A percentile compares a stretch with the other conserved stretches of the same genome.
phyloP scores from a whole-genome alignment of 2,329 filamentous ascomycete genomes.

The Aaosphaeria arxii region DNA sequence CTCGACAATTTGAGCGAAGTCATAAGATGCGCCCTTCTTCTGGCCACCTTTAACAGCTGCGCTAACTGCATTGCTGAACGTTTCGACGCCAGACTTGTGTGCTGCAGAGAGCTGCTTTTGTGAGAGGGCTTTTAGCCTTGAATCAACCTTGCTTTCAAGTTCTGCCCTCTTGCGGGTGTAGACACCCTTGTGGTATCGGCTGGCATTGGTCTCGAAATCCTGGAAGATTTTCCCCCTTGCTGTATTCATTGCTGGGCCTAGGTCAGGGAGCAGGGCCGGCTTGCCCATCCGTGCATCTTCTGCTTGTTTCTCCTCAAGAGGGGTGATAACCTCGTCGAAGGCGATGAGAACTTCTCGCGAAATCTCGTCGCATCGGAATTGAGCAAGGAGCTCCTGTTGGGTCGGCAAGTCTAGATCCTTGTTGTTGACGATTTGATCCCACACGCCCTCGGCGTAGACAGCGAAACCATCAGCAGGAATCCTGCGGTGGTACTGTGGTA shows the following conservation, averaged over 20 bases:
- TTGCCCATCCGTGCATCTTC: conserved; percentile 72
- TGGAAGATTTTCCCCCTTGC: conserved; percentile 72
- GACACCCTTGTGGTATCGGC: conserved; percentile 94
- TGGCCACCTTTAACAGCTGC: conserved; percentile 85
- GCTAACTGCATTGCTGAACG: conserved; percentile 87
- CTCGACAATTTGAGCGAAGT: conserved; percentile 91
- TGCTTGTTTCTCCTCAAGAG: conserved; percentile 82
- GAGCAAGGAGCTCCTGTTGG: conserved; percentile 92
- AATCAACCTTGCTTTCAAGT: conserved; percentile 81
- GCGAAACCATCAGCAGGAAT: conserved; percentile 98
- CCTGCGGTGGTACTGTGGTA: conserved; percentile 90
- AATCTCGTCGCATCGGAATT: conserved; percentile 98
- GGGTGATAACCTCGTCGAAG: conserved; percentile 79
- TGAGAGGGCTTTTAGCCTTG: conserved; percentile 83
- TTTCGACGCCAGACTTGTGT: conserved; percentile 80
- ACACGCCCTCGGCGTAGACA: conserved; percentile 87
- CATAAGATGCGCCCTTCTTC: conserved; percentile 85
- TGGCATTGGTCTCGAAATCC: conserved; percentile 86
- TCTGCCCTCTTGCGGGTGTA: conserved; percentile 83
- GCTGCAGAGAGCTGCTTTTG: conserved; percentile 82
- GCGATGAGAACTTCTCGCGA: conserved; percentile 78
- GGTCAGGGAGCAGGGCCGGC: conserved; percentile 66
- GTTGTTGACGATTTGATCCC: conserved; percentile 98
- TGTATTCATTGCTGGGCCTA: conserved; percentile 70
- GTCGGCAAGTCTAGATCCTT: conserved; percentile 96